Conservation (phyloP, 2,329 filamentous ascomycete species). For the Neurospora sp. region DNA sequence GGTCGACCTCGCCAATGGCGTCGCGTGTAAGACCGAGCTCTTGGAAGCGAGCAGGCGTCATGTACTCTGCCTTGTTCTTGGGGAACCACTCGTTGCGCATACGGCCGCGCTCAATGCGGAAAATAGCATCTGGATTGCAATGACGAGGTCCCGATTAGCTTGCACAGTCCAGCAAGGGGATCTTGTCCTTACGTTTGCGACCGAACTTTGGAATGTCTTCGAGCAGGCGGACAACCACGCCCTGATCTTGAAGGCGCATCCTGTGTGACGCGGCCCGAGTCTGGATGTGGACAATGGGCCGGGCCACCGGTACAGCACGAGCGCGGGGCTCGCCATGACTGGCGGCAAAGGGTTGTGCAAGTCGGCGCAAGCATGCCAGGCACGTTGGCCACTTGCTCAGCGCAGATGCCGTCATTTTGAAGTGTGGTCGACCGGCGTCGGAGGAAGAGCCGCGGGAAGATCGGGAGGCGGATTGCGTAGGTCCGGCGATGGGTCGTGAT, state of each 20-base stretch:
- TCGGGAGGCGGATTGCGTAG: not conserved
- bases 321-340: constrained; percentile 8
- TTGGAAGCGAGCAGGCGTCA: constrained; percentile 22
- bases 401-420: constrained; percentile 15
- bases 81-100: constrained; percentile 29
- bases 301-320: not conserved
- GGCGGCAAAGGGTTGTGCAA: constrained; percentile 14
- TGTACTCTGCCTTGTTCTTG: constrained; percentile 24
- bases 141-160: constrained; percentile 1
- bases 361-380: constrained; percentile 18
- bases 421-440: not conserved
- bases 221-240: constrained; percentile 34
- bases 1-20: constrained; percentile 23
- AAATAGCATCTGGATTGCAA: constrained; percentile 20
- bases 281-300: constrained; percentile 20
- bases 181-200: constrained; percentile 23
- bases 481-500: not conserved
- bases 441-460: not conserved
- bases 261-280: constrained; percentile 28
- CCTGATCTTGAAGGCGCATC: constrained; percentile 27
- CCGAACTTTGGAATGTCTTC: constrained; percentile 31
- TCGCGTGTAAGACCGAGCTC: constrained; percentile 21
- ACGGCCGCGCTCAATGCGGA: constrained; percentile 24
- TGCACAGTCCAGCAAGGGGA: not conserved
- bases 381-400: constrained; percentile 17